Evolutionary conservation across 106 monocot species (phyloP), one percentile per base, ranked within the genome.

Genomic region (Dendrobium nobile): DNA sequence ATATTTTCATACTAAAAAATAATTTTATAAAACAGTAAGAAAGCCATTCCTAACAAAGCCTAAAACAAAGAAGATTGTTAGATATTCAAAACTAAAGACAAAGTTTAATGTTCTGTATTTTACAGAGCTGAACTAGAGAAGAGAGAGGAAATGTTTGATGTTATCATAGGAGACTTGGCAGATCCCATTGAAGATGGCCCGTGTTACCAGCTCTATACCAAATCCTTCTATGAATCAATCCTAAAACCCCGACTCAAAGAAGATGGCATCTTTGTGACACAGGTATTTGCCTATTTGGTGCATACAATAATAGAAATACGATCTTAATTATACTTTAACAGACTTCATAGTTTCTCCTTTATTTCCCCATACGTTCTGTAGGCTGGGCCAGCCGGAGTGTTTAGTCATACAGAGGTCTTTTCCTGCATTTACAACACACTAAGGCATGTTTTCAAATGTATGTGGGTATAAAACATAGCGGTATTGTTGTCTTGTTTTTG

Each of bases 371-470:
- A 22, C 61, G 5, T 68, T 48, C 26, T 80, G 43, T 70, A 87
- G 87, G 87, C 87, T 67, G 90, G 87, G 37, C 85, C 86, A 55
- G 87, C 89, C 11, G 86, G 87, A 55, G 80, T 86, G 47, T 84
- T 84, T 67, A 75, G 86, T 22, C 90, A 82, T 51, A 87, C 81
- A 26, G 82, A 87, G 80, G 87, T 87, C 17, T 88, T 87, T 74
- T 88, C 90, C 20, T 90, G 83, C 79, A 86, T 90, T 70, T 82
- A 82, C 85, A 87, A 90, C 76, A 90, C 87, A 54, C 81, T 88
- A 15, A 88, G 68, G 74, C 82, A 85, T 37, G 82, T 86, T n/a
- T 85, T 85, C 74, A 77, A 80, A 83, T 85, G 85, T 87, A 65
- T 72, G 85, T 67, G 16, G 22, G 20, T 20, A 20, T 41, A 9